Conservation (phyloP, 257 asterid species). For the Gynochthodes officinalis region DNA sequence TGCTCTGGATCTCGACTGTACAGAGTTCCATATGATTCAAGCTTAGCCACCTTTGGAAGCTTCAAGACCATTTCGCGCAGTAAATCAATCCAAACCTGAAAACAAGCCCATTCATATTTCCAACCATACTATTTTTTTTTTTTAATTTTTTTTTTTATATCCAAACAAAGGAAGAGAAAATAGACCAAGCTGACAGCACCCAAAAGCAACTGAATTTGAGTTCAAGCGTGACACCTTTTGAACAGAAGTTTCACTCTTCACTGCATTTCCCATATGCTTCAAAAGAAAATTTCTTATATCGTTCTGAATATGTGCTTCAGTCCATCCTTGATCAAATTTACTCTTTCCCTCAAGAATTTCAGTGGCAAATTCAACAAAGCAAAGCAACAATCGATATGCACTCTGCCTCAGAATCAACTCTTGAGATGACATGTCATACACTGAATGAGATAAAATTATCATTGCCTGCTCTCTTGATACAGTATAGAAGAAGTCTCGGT, state of each 20-base stretch:
- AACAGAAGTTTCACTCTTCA: conserved; percentile 63
- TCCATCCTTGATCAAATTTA: conserved; percentile 39
- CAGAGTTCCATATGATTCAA: conserved; percentile 56
- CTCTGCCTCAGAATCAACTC: conserved; percentile 81
- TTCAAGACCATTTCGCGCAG: conserved; percentile 83
- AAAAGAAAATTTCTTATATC: conserved; percentile 52
- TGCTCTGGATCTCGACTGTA: conserved; percentile 81
- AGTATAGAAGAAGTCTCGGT: conserved; percentile 49
- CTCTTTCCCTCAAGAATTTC: conserved; percentile 42
- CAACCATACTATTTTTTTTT: background rate
- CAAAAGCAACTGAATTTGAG: conserved; percentile 9
- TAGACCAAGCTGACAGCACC: background rate
- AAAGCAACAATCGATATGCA: conserved; percentile 70
- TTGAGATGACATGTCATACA: conserved; percentile 79
- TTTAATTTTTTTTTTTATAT: too few relatives aligned
- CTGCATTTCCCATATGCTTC: conserved; percentile 87
- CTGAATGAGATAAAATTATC: conserved; percentile 69
- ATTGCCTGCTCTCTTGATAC: conserved; percentile 60
- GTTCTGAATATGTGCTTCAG: conserved; percentile 49
- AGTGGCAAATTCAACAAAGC: conserved; percentile 63
- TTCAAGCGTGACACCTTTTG: conserved; percentile 54
- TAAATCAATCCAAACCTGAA: conserved; percentile 87
- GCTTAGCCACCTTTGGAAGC: conserved; percentile 63
- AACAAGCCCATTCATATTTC: conserved; percentile 17
- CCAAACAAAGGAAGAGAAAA: background rate